Percentiles rank a stretch among this genome's conserved stretches.
phyloP scores from a whole-genome alignment of 805 yeast genomes.

The Kuraishia piskuri region DNA sequence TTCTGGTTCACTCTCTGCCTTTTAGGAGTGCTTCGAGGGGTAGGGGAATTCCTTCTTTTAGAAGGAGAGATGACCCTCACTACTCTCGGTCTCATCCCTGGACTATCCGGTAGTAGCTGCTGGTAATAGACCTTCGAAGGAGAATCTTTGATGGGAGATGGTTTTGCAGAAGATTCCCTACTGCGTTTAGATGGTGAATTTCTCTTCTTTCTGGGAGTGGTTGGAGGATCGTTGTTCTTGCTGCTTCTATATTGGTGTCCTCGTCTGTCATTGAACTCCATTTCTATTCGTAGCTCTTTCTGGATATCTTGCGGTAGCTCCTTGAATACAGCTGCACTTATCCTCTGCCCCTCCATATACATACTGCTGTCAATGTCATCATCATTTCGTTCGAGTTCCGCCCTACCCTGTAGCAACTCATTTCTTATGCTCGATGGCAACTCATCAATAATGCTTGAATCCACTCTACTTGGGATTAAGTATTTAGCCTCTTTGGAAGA shows the following conservation, averaged over 20 bases:
- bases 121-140: not conserved
- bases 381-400: conserved; percentile 13
- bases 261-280: conserved; percentile 15
- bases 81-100: conserved; percentile 10
- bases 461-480: not conserved
- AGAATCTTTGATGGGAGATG: not conserved
- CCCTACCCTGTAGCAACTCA: conserved; percentile 1
- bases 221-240: not conserved
- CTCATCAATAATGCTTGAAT: not conserved
- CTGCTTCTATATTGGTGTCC: not conserved
- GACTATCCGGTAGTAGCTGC: not conserved
- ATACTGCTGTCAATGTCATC: not conserved
- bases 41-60: not conserved
- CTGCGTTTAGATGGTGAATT: not conserved
- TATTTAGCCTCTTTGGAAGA: not conserved
- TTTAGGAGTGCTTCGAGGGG: conserved; percentile 3
- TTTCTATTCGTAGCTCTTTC: conserved; percentile 47
- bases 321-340: conserved; percentile 59
- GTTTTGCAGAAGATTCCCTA: not conserved
- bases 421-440: not conserved
- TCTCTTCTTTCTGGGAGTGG: not conserved
- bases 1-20: conserved; percentile 5
- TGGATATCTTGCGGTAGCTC: conserved; percentile 61
- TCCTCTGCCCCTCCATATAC: conserved; percentile 13
- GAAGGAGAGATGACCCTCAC: conserved; percentile 1